A percentile compares a stretch with the other conserved stretches of the same genome.
phyloP scores from a whole-genome alignment of 2,329 filamentous ascomycete species.

The Trichoderma pleuroti region DNA sequence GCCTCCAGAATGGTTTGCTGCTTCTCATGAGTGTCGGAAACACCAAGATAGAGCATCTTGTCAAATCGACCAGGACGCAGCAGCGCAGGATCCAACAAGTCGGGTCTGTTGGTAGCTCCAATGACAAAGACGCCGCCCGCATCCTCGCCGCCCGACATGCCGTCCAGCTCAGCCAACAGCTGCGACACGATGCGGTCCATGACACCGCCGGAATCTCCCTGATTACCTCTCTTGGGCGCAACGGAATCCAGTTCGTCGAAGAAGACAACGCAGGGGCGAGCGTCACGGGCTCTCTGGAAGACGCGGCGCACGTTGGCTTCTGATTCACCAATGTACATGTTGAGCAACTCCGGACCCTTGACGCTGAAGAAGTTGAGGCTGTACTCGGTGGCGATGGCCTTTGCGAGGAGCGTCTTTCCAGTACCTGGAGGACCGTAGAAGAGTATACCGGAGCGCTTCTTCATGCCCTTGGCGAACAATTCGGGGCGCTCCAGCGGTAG shows the following conservation, averaged over 20 bases:
- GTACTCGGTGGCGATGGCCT: constrained; percentile 91
- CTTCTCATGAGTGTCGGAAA: constrained; percentile 95
- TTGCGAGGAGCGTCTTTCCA: constrained; percentile 87
- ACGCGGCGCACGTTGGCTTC: constrained; percentile 88
- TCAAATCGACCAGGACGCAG: constrained; percentile 90
- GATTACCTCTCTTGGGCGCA: constrained; percentile 92
- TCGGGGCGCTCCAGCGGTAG: constrained; percentile 87
- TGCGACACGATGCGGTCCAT: constrained; percentile 98
- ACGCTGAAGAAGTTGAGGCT: constrained; percentile 93
- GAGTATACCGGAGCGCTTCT: constrained; percentile 89
- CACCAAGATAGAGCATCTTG: constrained; percentile 96
- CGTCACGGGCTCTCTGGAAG: constrained; percentile 82
- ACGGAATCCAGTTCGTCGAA: constrained; percentile 93
- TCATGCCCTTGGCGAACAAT: constrained; percentile 94
- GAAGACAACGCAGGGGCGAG: constrained; percentile 84
- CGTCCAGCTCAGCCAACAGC: constrained; percentile 89
- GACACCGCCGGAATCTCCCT: constrained; percentile 93
- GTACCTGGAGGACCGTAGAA: constrained; percentile 92
- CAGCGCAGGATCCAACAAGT: constrained; percentile 85
- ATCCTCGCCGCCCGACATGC: constrained; percentile 92
- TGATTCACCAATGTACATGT: constrained; percentile 95
- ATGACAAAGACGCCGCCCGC: constrained; percentile 92
- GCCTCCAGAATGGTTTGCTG: constrained; percentile 93
- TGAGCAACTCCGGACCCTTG: constrained; percentile 85
- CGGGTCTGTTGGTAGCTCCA: constrained; percentile 90